A percentile compares a stretch with the other conserved stretches of the same genome.
Conservation (phyloP, 192 early-diverging fungal genomes). For the Backusella tuberculispora region DNA sequence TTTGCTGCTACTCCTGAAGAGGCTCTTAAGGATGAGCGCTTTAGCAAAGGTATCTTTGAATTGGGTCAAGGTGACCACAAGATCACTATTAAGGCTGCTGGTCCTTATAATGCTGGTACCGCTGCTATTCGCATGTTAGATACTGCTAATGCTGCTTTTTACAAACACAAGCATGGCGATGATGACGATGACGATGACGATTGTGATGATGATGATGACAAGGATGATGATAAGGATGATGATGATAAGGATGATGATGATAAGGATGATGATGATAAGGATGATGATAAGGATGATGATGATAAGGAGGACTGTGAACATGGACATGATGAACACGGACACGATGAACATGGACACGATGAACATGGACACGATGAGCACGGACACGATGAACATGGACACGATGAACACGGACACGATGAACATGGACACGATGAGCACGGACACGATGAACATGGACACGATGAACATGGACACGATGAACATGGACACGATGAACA, state of each 20-base stretch:
- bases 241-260: not conserved
- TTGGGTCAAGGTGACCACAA: conserved; percentile 36
- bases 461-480: not conserved
- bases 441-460: too few relatives aligned
- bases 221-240: not conserved
- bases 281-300: not conserved
- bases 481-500: not conserved
- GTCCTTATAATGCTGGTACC: conserved; percentile 35
- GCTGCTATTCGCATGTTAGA: conserved; percentile 38
- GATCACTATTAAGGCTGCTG: conserved; percentile 35
- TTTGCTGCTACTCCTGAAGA: conserved; percentile 40
- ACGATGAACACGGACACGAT: not conserved
- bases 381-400: not conserved
- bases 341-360: not conserved
- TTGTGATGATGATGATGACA: not conserved
- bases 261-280: not conserved
- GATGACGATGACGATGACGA: not conserved
- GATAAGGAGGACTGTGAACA: not conserved
- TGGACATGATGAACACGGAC: not conserved
- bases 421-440: not conserved
- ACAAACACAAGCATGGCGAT: conserved; percentile 6
- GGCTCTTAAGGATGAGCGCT: conserved; percentile 29
- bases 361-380: not conserved
- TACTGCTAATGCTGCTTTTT: conserved; percentile 13
- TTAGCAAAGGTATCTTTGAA: conserved; percentile 37